Conservation (phyloP, 345 rosid species). For the Eucalyptus pauciflora region DNA sequence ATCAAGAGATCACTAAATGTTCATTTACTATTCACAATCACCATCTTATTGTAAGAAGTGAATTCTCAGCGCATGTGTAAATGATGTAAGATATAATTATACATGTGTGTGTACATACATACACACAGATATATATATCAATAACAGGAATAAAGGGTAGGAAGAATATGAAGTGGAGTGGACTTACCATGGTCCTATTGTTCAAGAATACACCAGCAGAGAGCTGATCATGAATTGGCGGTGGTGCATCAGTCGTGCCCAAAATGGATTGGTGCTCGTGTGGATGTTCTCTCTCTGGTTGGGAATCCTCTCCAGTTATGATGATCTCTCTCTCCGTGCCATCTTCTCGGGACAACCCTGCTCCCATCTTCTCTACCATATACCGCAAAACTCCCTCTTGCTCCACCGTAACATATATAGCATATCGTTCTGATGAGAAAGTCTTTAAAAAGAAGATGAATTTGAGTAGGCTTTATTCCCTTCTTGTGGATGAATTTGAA, state of each 20-base stretch:
- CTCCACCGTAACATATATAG: neutral
- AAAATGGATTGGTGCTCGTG: neutral
- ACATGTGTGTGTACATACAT: too few relatives aligned
- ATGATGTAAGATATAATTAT: neutral
- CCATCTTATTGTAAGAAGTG: neutral
- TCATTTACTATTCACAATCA: neutral
- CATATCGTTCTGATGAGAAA: neutral
- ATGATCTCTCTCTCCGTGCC: neutral
- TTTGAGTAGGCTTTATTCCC: neutral
- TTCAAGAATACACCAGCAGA: neutral
- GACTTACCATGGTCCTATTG: neutral
- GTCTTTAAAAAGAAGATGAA: neutral
- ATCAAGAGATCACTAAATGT: neutral
- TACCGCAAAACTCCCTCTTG: neutral
- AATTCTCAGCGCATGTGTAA: neutral
- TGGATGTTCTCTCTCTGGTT: neutral
- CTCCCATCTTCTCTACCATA: neutral
- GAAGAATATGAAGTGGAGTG: neutral
- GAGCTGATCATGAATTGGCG: neutral
- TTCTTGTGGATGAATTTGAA: neutral
- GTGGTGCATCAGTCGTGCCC: neutral
- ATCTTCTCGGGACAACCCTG: neutral
- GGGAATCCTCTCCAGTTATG: neutral
- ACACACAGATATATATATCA: too few relatives aligned
- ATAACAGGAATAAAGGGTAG: neutral